Evolutionary conservation across 2,329 filamentous ascomycete genomes (phyloP).

Genomic region (Periconia macrospinosa): DNA sequence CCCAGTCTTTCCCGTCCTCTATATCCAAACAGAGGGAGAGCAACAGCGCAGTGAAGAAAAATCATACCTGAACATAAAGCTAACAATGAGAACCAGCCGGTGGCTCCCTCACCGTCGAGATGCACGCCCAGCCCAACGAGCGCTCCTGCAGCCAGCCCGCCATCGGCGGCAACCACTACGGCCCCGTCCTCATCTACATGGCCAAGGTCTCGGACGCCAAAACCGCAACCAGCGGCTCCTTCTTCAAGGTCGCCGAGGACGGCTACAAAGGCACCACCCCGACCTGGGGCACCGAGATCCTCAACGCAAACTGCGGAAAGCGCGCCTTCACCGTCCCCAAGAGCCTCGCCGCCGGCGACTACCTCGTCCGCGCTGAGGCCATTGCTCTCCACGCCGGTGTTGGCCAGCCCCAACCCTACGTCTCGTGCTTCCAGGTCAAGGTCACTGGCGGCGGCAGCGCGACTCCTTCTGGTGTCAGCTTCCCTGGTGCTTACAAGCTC

Average conservation of each 20-base stretch:
- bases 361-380: constrained; percentile 38
- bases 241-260: constrained; percentile 44
- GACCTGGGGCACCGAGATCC: constrained; percentile 42
- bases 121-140: constrained; percentile 40
- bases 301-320: constrained; percentile 44
- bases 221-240: constrained; percentile 32
- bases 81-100: constrained; percentile 23
- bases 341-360: constrained; percentile 34
- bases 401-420: constrained; percentile 36
- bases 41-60: too few relatives aligned
- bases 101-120: constrained; percentile 37
- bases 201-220: constrained; percentile 41
- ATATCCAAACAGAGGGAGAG: too few relatives aligned
- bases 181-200: constrained; percentile 43
- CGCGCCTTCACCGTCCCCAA: constrained; percentile 39
- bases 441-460: constrained; percentile 39
- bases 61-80: too few relatives aligned
- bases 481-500: constrained; percentile 39
- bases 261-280: constrained; percentile 39
- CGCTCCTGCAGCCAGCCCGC: constrained; percentile 35
- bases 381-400: constrained; percentile 39
- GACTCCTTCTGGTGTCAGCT: constrained; percentile 34
- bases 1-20: background rate
- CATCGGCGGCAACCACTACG: constrained; percentile 44
- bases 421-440: constrained; percentile 43